These are phyloP conservation scores for Ganoderma multipileum DNA, from an alignment of 1,284 basidiomycete species.

Conservation along the genomic window DNA sequence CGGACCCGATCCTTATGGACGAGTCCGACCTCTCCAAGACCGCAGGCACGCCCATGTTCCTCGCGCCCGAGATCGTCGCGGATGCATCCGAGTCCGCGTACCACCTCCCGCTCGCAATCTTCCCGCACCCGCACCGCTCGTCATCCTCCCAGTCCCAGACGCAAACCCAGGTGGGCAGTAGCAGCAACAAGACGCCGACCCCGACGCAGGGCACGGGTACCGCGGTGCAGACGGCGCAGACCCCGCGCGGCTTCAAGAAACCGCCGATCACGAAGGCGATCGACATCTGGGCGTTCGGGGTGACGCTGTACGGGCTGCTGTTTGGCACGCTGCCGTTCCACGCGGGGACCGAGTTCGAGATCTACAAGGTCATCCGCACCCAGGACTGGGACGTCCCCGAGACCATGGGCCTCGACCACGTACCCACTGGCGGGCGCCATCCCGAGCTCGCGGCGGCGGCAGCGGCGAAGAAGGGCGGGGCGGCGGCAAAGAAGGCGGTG, in stretches of 20 bases:
- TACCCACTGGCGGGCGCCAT: slow-evolving; percentile 69
- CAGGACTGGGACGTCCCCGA: slow-evolving; percentile 78
- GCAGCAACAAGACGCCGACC: background rate
- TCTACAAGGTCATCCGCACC: slow-evolving; percentile 88
- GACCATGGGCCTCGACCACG: slow-evolving; percentile 77
- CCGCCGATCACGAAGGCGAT: slow-evolving; percentile 92
- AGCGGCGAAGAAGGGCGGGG: slow-evolving; percentile 51
- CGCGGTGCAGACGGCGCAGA: slow-evolving; percentile 12
- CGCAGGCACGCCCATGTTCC: slow-evolving; percentile 97
- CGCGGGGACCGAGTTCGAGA: slow-evolving; percentile 76
- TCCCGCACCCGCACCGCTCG: slow-evolving; percentile 30
- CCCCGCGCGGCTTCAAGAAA: slow-evolving; percentile 43
- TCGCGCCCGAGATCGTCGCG: slow-evolving; percentile 94
- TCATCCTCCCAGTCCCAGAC: slow-evolving; percentile 37
- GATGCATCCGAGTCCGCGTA: slow-evolving; percentile 42
- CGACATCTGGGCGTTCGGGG: slow-evolving; percentile 99
- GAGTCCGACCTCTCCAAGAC: slow-evolving; percentile 91
- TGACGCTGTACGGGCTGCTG: slow-evolving; percentile 94
- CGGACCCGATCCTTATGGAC: slow-evolving; percentile 74
- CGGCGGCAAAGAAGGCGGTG: background rate
- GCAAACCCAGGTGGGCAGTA: slow-evolving; percentile 10
- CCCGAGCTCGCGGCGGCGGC: slow-evolving; percentile 25
- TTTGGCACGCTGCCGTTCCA: slow-evolving; percentile 84
- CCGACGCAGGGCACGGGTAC: slow-evolving; percentile 22
- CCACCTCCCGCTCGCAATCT: slow-evolving; percentile 13